Base-by-base conservation (phyloP, 2,329 filamentous ascomycete species). In the Claviceps maximensis region DNA sequence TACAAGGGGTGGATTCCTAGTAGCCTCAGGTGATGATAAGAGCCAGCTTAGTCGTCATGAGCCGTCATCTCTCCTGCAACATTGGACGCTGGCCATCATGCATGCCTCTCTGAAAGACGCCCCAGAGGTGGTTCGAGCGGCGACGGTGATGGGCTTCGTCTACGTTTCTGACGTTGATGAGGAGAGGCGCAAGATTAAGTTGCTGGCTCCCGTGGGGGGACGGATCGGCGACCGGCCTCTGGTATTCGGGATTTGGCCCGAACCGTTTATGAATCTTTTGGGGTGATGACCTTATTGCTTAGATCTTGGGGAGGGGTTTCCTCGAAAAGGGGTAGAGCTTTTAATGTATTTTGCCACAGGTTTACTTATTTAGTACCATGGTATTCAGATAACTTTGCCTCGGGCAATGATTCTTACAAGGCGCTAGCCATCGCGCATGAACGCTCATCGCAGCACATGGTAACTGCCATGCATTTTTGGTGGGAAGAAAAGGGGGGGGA, bases 81-180 rank as follows among this genome's bases (percentile, higher is more conserved):
- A 95, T 63, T 87, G 85, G 65, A 77, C 95, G 0, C 72, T 97
- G 9, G 89, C 91, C 0, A 83, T 98, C 51, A 89, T 94, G 68
- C 83, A 89, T 63, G 89, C 86, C 47, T 77, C 80, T 2, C 69
- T 79, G 0, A 82, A 79, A 47, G 89, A 93, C 56, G 71, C 78
- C 1, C 78, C 85, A 7, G 82, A 87, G 48, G 78, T 80, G 1
- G 83, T 97, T 46, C 79, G 88, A 13, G 85, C 90, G 60, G 83
- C 89, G 8, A 86, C 84, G 53, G 83, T 97, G 31, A 86, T 94
- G 78, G 93, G 93, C 0, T 98, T 95, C 63, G 78, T 96, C 31
- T 96, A 95, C 63, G 86, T 97, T 17, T 85, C 88, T 1, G 88
- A 95, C 56, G 88, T 97, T 4, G 90, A 98, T 63, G 86, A 88